Evolutionary conservation across 441 rosid species (phyloP).

Genomic region (Arabidopsis hybrid): DNA sequence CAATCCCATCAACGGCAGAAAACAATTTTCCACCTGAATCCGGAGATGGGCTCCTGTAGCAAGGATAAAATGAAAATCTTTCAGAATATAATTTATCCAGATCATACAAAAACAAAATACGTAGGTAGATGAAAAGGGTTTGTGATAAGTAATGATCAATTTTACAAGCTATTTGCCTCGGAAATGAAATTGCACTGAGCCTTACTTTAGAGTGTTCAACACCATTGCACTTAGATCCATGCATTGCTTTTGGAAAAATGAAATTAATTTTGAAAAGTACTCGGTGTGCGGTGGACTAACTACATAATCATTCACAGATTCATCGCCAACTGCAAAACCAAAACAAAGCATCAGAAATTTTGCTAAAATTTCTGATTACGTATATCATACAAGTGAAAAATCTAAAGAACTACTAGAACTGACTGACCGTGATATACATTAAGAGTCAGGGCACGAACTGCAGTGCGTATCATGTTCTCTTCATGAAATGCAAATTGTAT

Average conservation of each 20-base stretch:
- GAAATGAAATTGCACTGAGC: slow-evolving; percentile 29
- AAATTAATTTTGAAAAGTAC: slow-evolving; percentile 60
- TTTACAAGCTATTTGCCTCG: slow-evolving; percentile 19
- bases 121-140: slow-evolving; percentile 17
- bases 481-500: slow-evolving; percentile 96
- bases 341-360: slow-evolving; percentile 45
- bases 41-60: slow-evolving; percentile 63
- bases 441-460: slow-evolving; percentile 93
- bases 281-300: slow-evolving; percentile 47
- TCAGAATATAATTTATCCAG: slow-evolving; percentile 66
- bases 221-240: slow-evolving; percentile 60
- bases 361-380: slow-evolving; percentile 1
- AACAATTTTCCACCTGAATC: slow-evolving; percentile 60
- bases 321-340: slow-evolving; percentile 97
- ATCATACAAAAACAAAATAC: slow-evolving; percentile 57
- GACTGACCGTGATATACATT: slow-evolving; percentile 94
- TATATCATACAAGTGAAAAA: slow-evolving; percentile 16
- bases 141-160: slow-evolving; percentile 7
- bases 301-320: slow-evolving; percentile 55
- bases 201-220: slow-evolving; percentile 47
- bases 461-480: slow-evolving; percentile 97
- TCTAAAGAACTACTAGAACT: slow-evolving; percentile 13
- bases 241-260: slow-evolving; percentile 90
- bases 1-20: slow-evolving; percentile 91
- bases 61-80: slow-evolving; percentile 48